A percentile compares a stretch with the other conserved stretches of the same genome.
These are phyloP conservation scores for Escallonia rubra DNA, from an alignment of 129 eudicot genomes.

Conservation along the genomic window DNA sequence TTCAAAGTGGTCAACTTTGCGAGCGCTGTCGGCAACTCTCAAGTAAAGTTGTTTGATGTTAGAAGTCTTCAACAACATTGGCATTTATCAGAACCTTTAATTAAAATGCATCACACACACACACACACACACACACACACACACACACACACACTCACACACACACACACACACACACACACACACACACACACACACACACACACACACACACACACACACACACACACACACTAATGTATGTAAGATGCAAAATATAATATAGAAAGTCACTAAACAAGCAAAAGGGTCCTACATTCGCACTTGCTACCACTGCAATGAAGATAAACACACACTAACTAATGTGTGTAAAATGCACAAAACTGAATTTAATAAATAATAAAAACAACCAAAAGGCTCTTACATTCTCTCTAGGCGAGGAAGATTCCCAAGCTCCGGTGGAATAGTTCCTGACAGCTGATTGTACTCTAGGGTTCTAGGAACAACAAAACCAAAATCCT, in stretches of 20 bases:
- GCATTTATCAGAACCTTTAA: background rate
- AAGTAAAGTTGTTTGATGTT: conserved; percentile 44
- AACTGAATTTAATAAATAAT: too few relatives aligned
- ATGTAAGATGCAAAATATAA: background rate
- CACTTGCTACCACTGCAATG: background rate
- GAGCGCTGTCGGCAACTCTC: conserved; percentile 40
- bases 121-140: too few relatives aligned
- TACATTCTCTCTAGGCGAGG: conserved; percentile 36
- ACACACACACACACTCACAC: too few relatives aligned
- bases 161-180: too few relatives aligned
- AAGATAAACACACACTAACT: too few relatives aligned
- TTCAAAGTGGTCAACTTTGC: conserved; percentile 37
- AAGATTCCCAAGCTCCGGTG: conserved; percentile 40
- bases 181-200: too few relatives aligned
- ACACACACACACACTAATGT: too few relatives aligned
- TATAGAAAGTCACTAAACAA: background rate
- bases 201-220: too few relatives aligned
- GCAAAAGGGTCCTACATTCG: background rate
- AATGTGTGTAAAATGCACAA: background rate
- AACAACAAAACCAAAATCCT: background rate
- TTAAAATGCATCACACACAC: too few relatives aligned
- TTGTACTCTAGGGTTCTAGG: conserved; percentile 40
- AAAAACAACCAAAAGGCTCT: background rate
- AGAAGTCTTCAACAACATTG: conserved; percentile 24
- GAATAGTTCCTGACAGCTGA: conserved; percentile 41